Evolutionary conservation across 768 basidiomycete species (phyloP), one percentile per base, ranked within the genome.

Genomic region (Lentinula sp.): DNA sequence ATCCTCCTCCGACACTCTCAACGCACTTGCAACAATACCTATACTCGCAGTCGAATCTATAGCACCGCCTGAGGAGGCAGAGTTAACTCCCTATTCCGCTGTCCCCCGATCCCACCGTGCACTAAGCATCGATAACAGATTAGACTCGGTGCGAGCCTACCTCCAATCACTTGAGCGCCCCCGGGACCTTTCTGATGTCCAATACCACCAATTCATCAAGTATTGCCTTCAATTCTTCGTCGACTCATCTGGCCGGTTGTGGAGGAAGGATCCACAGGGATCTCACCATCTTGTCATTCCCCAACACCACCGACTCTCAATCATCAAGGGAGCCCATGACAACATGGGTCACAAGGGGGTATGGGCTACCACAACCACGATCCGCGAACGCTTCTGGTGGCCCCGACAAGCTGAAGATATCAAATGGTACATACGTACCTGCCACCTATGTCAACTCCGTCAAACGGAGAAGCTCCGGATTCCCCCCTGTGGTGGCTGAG

Each of bases 401-500:
- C 62, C 64, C 15, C 55, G 50, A 5, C 46, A 61, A 32, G 56
- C 50, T 0, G 6, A 39, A 35, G 64, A 65, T 35, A 43, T 65
- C 0, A 36, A 28, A 1, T 65, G 64, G 64, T 65, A 51, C 32
- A 32, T 61, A 0, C 35, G 45, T 4, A 63, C 50, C 5, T 65
- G 64, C 15, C 62, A 63, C 15, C 20, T 61, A 16, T 65, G 64
- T 28, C 64, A 63, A 37, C 16, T 35, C 0, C 35, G 60, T 1
- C 54, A 61, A 50, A 63, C 35, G 8, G 18, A 36, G 3, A 57
- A 57, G 8, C 28, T 57, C 2, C 56, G 67, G 3, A 67, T 73
- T 4, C 74, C 70, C 5, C 72, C 74, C 15, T 12, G 64, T 65
- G 2, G 63, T 73, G 7, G 57, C 73, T 0, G 51, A 59, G 2